Evolutionary conservation across 2,329 filamentous ascomycete genomes (phyloP).

Genomic region (Phialophora verrucosa): DNA sequence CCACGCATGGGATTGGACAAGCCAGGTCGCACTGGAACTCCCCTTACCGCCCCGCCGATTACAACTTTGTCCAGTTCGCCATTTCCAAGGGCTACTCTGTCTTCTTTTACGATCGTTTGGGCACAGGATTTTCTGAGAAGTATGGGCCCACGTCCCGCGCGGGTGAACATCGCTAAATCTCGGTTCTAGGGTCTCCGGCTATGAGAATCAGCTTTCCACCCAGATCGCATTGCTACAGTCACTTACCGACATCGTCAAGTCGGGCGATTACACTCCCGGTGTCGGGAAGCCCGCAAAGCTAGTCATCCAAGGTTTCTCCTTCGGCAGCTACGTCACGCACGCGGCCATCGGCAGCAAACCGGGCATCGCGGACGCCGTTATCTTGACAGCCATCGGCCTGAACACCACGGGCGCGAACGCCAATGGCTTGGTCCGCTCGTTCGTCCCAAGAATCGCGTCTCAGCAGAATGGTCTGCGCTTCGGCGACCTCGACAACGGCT

Average conservation of each 20-base stretch:
- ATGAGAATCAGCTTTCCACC: constrained; percentile 37
- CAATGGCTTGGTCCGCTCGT: constrained; percentile 30
- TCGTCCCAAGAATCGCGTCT: constrained; percentile 25
- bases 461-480: constrained; percentile 23
- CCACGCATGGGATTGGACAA: constrained; percentile 44
- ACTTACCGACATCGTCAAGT: constrained; percentile 34
- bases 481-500: constrained; percentile 39
- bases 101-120: constrained; percentile 44
- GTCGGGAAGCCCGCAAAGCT: constrained; percentile 35
- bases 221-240: constrained; percentile 37
- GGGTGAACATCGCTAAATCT: constrained; percentile 14
- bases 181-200: constrained; percentile 28
- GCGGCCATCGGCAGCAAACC: constrained; percentile 34
- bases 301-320: constrained; percentile 41
- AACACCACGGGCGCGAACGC: constrained; percentile 32
- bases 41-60: constrained; percentile 39
- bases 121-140: constrained; percentile 40
- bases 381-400: constrained; percentile 40
- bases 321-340: constrained; percentile 41
- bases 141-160: constrained; percentile 30
- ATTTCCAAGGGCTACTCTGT: constrained; percentile 42
- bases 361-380: constrained; percentile 28
- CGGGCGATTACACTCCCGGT: constrained; percentile 32
- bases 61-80: constrained; percentile 43
- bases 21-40: constrained; percentile 42